Conservation (phyloP, 495 filamentous ascomycete genomes). For the Trichocladium uniseriatum region DNA sequence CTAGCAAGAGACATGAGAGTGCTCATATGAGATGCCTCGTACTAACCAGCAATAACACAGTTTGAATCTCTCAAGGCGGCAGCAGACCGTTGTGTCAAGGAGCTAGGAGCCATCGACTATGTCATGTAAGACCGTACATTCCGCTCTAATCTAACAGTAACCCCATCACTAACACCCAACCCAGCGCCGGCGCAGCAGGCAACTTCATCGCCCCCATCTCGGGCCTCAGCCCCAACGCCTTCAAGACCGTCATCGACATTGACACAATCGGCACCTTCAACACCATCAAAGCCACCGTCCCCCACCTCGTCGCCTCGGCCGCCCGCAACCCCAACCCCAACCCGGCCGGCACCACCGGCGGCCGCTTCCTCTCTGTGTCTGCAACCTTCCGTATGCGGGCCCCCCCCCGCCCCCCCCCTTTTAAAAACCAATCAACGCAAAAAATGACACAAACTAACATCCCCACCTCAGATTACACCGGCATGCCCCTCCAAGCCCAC, state of each 20-base stretch:
- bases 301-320: conserved; percentile 67
- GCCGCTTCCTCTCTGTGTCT: conserved; percentile 78
- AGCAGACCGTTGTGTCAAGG: conserved; percentile 64
- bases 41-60: conserved; percentile 25
- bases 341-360: conserved; percentile 50
- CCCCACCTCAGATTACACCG: too few species aligned
- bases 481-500: conserved; percentile 74
- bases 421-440: too few species aligned
- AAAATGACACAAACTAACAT: too few species aligned
- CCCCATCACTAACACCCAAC: background rate
- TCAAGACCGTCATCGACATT: conserved; percentile 94
- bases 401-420: too few species aligned
- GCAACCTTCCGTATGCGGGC: conserved; percentile 86
- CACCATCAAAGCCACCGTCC: conserved; percentile 83
- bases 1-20: too few species aligned
- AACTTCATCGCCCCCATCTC: conserved; percentile 90
- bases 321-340: conserved; percentile 44
- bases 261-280: conserved; percentile 91
- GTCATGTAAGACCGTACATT: conserved; percentile 58
- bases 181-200: conserved; percentile 83
- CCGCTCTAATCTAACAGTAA: conserved; percentile 5
- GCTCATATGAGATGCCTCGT: too few species aligned
- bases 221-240: conserved; percentile 74
- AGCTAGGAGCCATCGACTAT: conserved; percentile 82
- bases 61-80: conserved; percentile 59